phyloP scores from a whole-genome alignment of 768 basidiomycete genomes.

The Rhizopogon vinicolor region DNA sequence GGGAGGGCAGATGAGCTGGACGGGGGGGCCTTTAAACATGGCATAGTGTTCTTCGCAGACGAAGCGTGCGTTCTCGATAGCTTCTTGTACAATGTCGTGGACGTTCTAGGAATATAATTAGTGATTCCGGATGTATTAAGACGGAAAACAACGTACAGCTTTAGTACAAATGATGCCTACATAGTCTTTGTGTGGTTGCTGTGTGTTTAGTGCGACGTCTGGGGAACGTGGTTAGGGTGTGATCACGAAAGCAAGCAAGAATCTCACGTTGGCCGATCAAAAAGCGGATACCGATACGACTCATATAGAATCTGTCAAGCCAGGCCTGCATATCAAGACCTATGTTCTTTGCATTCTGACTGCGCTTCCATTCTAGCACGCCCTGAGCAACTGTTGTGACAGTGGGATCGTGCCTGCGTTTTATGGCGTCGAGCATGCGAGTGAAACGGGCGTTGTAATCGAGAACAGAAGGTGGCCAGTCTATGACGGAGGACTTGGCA shows the following conservation, averaged over 20 bases:
- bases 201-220: constrained; percentile 94
- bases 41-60: constrained; percentile 96
- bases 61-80: constrained; percentile 94
- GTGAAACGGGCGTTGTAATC: constrained; percentile 95
- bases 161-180: constrained; percentile 97
- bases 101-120: constrained; percentile 56
- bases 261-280: constrained; percentile 89
- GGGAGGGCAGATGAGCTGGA: constrained; percentile 91
- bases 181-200: constrained; percentile 85
- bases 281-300: constrained; percentile 92
- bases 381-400: constrained; percentile 97
- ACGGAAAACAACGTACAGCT: constrained; percentile 50
- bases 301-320: constrained; percentile 97
- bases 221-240: constrained; percentile 4
- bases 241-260: neutral
- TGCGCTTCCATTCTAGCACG: constrained; percentile 92
- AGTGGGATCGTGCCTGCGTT: constrained; percentile 93
- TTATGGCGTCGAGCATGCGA: constrained; percentile 80
- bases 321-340: constrained; percentile 90
- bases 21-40: constrained; percentile 93
- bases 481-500: constrained; percentile 61
- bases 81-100: constrained; percentile 96
- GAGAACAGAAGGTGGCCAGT: constrained; percentile 89
- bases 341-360: constrained; percentile 62
- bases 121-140: neutral